Evolutionary conservation across 1,139 yeast genomes (phyloP).

Genomic region (Meyerozyma carpophila): DNA sequence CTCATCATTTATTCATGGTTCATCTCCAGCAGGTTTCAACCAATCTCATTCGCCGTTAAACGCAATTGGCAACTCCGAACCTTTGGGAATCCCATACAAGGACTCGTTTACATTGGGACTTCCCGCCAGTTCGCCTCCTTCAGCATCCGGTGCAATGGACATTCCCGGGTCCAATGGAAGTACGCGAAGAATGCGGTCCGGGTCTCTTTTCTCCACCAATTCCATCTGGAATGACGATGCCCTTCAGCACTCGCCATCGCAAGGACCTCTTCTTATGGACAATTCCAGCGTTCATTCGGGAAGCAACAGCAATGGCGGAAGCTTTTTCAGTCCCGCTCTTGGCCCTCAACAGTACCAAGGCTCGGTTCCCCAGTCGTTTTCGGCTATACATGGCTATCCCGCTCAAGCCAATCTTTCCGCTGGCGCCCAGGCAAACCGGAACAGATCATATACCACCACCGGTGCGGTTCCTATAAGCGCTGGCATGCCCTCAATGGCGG

Average conservation of each 20-base stretch:
- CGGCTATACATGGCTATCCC: constrained; percentile 3
- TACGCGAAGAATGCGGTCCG: constrained; percentile 33
- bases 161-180: constrained; percentile 8
- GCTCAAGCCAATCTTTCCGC: constrained; percentile 13
- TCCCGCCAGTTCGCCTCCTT: constrained; percentile 12
- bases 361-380: constrained; percentile 4
- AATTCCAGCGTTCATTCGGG: constrained; percentile 11
- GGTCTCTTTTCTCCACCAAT: constrained; percentile 39
- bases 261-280: constrained; percentile 10
- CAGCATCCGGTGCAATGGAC: constrained; percentile 15
- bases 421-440: constrained; percentile 8
- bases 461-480: constrained; percentile 22
- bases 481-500: neutral
- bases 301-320: constrained; percentile 8
- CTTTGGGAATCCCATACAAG: constrained; percentile 13
- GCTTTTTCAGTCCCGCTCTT: constrained; percentile 28
- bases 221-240: constrained; percentile 47
- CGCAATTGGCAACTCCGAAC: constrained; percentile 12
- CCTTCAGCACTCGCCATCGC: constrained; percentile 10
- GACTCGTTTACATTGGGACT: constrained; percentile 21
- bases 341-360: constrained; percentile 19
- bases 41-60: constrained; percentile 14
- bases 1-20: constrained; percentile 24
- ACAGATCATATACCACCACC: constrained; percentile 48
- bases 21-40: constrained; percentile 5